These are phyloP conservation scores for Xanthoconium stramineum DNA, from an alignment of 768 basidiomycete genomes.

Conservation along the genomic window DNA sequence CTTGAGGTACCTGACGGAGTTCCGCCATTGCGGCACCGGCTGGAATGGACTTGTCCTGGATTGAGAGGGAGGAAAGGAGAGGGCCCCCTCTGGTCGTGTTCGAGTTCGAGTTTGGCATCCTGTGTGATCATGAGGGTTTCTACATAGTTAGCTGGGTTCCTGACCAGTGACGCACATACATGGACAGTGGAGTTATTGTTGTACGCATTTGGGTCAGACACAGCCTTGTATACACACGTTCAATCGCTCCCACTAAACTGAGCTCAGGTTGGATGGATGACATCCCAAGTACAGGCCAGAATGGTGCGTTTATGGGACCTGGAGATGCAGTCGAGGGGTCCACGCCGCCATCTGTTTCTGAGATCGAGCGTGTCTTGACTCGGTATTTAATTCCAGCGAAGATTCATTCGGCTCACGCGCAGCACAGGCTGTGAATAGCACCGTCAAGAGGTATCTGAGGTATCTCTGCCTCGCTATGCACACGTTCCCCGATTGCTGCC, in stretches of 20 bases:
- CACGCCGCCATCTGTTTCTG: constrained; percentile 9
- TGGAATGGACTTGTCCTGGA: too few relatives aligned
- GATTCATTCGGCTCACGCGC: constrained; percentile 5
- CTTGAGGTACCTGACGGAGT: not conserved
- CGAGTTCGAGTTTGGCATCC: too few relatives aligned
- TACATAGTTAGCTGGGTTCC: too few relatives aligned
- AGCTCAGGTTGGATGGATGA: too few relatives aligned
- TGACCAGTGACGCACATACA: constrained; percentile 16
- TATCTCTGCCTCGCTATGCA: constrained; percentile 27
- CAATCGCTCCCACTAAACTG: too few relatives aligned
- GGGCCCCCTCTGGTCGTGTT: too few relatives aligned
- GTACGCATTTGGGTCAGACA: not conserved
- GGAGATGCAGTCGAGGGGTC: not conserved
- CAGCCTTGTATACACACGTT: too few relatives aligned
- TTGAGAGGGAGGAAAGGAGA: not conserved
- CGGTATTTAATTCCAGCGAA: constrained; percentile 23
- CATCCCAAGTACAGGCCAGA: constrained; percentile 2
- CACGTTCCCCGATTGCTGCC: constrained; percentile 28
- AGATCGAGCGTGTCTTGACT: constrained; percentile 9
- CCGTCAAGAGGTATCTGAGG: constrained; percentile 9
- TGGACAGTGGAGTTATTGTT: constrained; percentile 12
- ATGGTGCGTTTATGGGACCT: constrained; percentile 6
- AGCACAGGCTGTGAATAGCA: constrained; percentile 9
- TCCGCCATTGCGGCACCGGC: too few relatives aligned
- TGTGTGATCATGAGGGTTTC: too few relatives aligned